phyloP scores from a whole-genome alignment of 108 stramenopile species.

The Nitzschia sp. region DNA sequence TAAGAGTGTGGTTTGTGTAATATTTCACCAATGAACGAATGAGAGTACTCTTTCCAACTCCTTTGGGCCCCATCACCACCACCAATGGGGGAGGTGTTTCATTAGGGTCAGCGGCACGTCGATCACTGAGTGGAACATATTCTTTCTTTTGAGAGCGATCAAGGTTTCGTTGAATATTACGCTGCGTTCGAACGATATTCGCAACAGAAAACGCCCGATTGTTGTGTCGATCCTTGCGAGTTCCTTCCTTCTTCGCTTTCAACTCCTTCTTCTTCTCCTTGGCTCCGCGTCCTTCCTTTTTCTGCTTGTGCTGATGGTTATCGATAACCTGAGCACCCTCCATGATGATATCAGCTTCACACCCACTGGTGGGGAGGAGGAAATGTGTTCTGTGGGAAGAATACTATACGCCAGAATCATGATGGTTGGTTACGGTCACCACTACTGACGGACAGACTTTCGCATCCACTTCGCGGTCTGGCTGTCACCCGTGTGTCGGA shows the following conservation, averaged over 20 bases:
- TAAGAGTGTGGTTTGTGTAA: conserved; percentile 92
- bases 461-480: too few relatives aligned
- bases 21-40: conserved; percentile 95
- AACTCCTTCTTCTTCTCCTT: conserved; percentile 83
- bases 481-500: too few relatives aligned
- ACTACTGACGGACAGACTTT: neutral
- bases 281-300: conserved; percentile 80
- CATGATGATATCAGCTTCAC: conserved; percentile 14
- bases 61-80: conserved; percentile 94
- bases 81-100: conserved; percentile 85
- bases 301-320: conserved; percentile 63
- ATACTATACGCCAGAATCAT: neutral
- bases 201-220: conserved; percentile 93
- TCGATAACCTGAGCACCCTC: conserved; percentile 32
- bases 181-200: conserved; percentile 89
- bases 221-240: conserved; percentile 81
- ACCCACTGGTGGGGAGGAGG: neutral
- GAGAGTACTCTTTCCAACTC: conserved; percentile 93
- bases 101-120: conserved; percentile 42
- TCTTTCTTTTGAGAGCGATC: conserved; percentile 96
- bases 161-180: conserved; percentile 91
- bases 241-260: conserved; percentile 65
- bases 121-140: conserved; percentile 84
- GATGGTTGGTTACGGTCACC: conserved; percentile 1
- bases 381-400: neutral